phyloP scores from a whole-genome alignment of 306 rosid species.

The Arachis stenosperma region DNA sequence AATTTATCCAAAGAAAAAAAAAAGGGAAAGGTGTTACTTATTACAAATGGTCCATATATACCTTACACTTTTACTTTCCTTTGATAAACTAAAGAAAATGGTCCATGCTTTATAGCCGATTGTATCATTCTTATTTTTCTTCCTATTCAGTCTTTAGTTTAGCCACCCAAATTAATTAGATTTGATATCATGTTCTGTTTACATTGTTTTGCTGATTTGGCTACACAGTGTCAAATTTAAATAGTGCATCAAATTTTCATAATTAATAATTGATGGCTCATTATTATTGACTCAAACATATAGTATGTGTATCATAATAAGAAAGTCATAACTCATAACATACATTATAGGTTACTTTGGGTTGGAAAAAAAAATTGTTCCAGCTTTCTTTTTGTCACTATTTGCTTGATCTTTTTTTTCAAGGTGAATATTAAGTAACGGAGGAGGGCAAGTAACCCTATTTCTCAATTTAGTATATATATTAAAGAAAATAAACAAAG shows the following conservation, averaged over 20 bases:
- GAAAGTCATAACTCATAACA: not conserved
- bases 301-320: not conserved
- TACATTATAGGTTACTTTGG: not conserved
- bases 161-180: not conserved
- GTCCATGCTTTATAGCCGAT: not conserved
- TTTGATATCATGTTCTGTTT: not conserved
- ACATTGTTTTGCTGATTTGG: not conserved
- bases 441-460: slow-evolving; percentile 11
- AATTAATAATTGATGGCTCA: not conserved
- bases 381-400: slow-evolving; percentile 49
- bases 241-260: not conserved
- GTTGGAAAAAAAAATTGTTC: not conserved
- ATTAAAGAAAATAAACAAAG: not conserved
- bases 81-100: slow-evolving; percentile 11
- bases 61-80: no score
- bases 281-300: not conserved
- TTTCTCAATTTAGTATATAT: not conserved
- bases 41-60: slow-evolving; percentile 10
- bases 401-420: slow-evolving; percentile 50
- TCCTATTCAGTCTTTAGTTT: not conserved
- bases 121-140: not conserved
- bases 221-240: not conserved
- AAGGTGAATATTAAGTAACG: not conserved
- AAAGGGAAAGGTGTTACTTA: not conserved
- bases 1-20: no score